Base-by-base conservation (phyloP, 1,284 basidiomycete genomes). In the Fomitopsis schrenkii region DNA sequence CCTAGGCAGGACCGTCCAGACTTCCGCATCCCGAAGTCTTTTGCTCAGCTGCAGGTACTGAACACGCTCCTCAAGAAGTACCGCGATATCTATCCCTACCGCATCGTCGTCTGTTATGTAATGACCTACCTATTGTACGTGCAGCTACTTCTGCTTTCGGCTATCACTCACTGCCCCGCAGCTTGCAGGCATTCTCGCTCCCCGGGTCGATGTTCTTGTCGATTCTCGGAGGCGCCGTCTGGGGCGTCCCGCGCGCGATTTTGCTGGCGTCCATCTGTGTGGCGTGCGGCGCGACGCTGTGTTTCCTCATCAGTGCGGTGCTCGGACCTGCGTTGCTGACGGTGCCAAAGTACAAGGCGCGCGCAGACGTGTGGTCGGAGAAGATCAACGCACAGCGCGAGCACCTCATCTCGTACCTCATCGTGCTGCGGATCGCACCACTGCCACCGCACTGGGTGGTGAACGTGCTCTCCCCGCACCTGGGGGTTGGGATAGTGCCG, bases 161-260 rank as follows among this genome's bases (percentile, higher is more conserved):
- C 26, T 26, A 30, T 28, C 64, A 66, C 67, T 61, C 46, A 63
- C 57, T 54, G 65, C 71, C 62, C 15, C 60, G 55, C 72, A 95
- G 94, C 76, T 83, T 98, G 4, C 97, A 99, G 80, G 94, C 95
- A 0, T 99, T 98, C 76, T 95, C 94, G 2, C 83, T 99, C 5
- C 97, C 97, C 0, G 97, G 97, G 0, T 97, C 94, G 26, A 98
- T 98, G 96, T 99, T 98, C 74, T 85, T 99, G 63, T 95, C 94
- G 56, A 98, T 98, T 71, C 87, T 98, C 8, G 95, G 93, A 14
- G 97, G 97, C 36, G 97, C 97, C 0, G 90, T 98, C 6, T 99
- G 95, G 87, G 96, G 97, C 40, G 90, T 97, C n/a, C 78, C 93
- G 1, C 76, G 90, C 7, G 96, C 96, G 0, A 82, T 98, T 1